Evolutionary conservation across 139 green algal genomes (phyloP).

Genomic region (Chlorella vulgaris): DNA sequence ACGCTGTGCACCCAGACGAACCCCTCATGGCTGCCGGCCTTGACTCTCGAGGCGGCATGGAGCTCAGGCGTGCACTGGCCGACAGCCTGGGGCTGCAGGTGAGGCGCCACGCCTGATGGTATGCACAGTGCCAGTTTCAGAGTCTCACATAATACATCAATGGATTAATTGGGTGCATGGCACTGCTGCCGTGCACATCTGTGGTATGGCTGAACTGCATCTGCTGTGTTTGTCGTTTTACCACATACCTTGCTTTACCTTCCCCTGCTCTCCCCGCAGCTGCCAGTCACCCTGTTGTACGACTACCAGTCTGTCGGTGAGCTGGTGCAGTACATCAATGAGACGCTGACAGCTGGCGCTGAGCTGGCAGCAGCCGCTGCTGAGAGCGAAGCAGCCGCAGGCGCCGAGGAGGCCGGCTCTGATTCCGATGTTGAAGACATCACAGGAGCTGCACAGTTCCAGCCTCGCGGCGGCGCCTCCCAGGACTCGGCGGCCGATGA

Average conservation of each 20-base stretch:
- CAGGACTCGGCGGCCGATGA: not conserved
- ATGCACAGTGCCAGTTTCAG: not conserved
- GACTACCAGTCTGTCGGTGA: slow-evolving; percentile 75
- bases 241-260: too few relatives aligned
- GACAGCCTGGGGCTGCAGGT: slow-evolving; percentile 66
- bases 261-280: slow-evolving; percentile 48
- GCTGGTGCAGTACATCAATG: slow-evolving; percentile 60
- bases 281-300: slow-evolving; percentile 87
- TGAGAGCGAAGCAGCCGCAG: not conserved
- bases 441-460: not conserved
- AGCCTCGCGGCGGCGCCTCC: not conserved
- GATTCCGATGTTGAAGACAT: slow-evolving; percentile 23
- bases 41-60: slow-evolving; percentile 81
- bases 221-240: too few relatives aligned
- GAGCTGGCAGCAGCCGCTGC: not conserved
- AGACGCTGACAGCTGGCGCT: not conserved
- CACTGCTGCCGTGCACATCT: too few relatives aligned
- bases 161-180: too few relatives aligned
- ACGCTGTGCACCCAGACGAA: slow-evolving; percentile 68
- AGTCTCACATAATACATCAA: too few relatives aligned
- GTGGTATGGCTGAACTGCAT: too few relatives aligned
- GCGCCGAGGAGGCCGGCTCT: not conserved
- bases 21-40: slow-evolving; percentile 57
- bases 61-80: slow-evolving; percentile 83
- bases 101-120: too few relatives aligned